phyloP scores from a whole-genome alignment of 495 filamentous ascomycete genomes.

The Podospora anserina region DNA sequence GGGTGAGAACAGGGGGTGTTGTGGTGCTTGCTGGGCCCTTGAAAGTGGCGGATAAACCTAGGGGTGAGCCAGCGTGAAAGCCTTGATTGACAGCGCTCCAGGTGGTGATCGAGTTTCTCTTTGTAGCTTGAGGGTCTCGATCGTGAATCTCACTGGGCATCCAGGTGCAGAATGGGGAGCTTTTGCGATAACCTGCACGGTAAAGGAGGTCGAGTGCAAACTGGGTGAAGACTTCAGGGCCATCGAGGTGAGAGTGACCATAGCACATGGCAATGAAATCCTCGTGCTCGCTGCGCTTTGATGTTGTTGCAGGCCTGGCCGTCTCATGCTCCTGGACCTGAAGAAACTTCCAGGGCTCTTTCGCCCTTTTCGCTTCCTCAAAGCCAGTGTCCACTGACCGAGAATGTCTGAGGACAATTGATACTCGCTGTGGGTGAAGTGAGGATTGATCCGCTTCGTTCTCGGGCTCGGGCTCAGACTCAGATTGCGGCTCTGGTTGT shows the following conservation, averaged over 20 bases:
- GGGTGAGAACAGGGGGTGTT: not conserved
- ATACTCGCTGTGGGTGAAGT: not conserved
- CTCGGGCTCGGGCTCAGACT: not conserved
- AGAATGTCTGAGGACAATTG: not conserved
- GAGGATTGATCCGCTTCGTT: not conserved
- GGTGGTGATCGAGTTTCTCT: not conserved
- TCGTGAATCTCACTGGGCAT: not conserved
- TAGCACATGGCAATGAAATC: not conserved
- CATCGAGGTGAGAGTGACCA: not conserved
- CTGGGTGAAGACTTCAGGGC: not conserved
- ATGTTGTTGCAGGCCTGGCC: not conserved
- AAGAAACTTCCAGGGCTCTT: not conserved
- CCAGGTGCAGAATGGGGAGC: not conserved
- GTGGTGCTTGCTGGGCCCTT: not conserved
- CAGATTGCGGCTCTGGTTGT: not conserved
- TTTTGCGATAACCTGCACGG: not conserved
- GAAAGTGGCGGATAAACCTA: not conserved
- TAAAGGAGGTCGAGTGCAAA: not conserved
- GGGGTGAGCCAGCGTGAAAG: not conserved
- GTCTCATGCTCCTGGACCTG: not conserved
- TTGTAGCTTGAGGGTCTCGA: not conserved
- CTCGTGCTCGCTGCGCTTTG: not conserved
- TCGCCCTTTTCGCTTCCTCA: not conserved
- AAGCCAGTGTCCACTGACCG: not conserved
- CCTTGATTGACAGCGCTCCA: not conserved